These are phyloP conservation scores for Thelonectria blattea DNA, from an alignment of 2,329 filamentous ascomycete genomes.

Conservation along the genomic window DNA sequence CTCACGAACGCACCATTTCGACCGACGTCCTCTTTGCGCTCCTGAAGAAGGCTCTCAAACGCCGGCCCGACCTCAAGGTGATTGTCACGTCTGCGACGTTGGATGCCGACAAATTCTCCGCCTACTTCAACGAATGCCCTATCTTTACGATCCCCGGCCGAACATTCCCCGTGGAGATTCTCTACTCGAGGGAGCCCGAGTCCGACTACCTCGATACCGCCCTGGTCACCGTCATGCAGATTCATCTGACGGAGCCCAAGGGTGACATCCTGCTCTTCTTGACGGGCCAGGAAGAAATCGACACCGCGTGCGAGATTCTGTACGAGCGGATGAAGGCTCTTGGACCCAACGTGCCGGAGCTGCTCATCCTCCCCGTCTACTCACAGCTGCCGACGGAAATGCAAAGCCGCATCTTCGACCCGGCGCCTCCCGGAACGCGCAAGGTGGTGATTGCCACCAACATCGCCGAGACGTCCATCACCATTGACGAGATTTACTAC, in stretches of 20 bases:
- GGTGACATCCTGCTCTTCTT: constrained; percentile 97
- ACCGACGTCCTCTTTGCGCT: constrained; percentile 95
- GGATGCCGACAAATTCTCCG: constrained; percentile 96
- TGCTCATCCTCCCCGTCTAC: constrained; percentile 95
- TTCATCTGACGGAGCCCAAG: constrained; percentile 88
- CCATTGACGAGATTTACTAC: constrained; percentile 97
- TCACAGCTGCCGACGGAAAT: constrained; percentile 91
- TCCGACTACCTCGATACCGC: constrained; percentile 94
- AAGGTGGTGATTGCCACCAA: constrained; percentile 99
- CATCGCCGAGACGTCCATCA: constrained; percentile 97
- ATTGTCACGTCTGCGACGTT: constrained; percentile 97
- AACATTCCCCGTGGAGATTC: constrained; percentile 93
- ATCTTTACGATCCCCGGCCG: constrained; percentile 97
- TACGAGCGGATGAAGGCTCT: constrained; percentile 96
- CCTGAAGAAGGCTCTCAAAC: constrained; percentile 89
- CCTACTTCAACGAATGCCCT: constrained; percentile 94
- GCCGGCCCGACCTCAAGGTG: constrained; percentile 85
- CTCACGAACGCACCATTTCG: constrained; percentile 94
- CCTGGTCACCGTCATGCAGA: constrained; percentile 97
- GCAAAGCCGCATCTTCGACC: constrained; percentile 93
- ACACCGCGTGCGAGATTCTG: constrained; percentile 90
- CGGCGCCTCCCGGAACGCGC: constrained; percentile 80
- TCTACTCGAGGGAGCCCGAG: constrained; percentile 94
- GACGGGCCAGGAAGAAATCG: constrained; percentile 97
- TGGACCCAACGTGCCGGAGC: constrained; percentile 86